These are phyloP conservation scores for Myxozyma neglecta DNA, from an alignment of 805 yeast genomes.

Conservation along the genomic window DNA sequence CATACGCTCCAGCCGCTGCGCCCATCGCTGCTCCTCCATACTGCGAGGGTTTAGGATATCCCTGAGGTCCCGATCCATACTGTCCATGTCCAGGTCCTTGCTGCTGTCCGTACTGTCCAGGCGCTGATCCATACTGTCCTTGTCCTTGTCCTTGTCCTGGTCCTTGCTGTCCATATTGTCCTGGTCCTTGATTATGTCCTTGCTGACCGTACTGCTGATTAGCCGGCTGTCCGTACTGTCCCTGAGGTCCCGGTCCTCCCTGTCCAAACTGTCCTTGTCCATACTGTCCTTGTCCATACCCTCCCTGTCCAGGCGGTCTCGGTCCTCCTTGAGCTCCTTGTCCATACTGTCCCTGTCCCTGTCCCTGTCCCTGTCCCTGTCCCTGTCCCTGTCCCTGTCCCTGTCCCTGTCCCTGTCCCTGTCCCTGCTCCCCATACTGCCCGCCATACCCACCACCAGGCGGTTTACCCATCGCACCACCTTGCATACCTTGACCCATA, in stretches of 20 bases:
- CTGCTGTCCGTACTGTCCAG: not conserved
- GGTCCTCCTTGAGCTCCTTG: not conserved
- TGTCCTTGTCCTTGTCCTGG: not conserved
- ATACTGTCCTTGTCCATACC: not conserved
- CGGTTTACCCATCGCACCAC: not conserved
- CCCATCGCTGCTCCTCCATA: too few species aligned
- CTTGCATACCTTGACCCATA: not conserved
- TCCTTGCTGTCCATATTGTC: slow-evolving; percentile 14
- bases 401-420: not conserved
- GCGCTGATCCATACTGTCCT: slow-evolving; percentile 1
- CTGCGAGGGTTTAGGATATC: too few species aligned
- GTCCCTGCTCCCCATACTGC: slow-evolving; percentile 5
- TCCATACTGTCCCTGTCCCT: not conserved
- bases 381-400: slow-evolving; percentile 8
- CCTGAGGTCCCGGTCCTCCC: not conserved
- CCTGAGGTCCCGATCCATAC: not conserved
- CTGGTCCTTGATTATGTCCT: not conserved
- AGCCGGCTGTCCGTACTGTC: slow-evolving; percentile 2
- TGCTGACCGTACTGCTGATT: slow-evolving; percentile 4
- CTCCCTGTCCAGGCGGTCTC: not conserved
- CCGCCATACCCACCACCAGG: not conserved
- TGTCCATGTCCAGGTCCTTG: too few species aligned
- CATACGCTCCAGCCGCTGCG: too few species aligned
- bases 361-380: slow-evolving; percentile 1
- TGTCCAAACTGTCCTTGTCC: not conserved